Percentiles rank a stretch among this genome's conserved stretches.
These are phyloP conservation scores for Viola odorata DNA, from an alignment of 345 rosid species.

Conservation along the genomic window DNA sequence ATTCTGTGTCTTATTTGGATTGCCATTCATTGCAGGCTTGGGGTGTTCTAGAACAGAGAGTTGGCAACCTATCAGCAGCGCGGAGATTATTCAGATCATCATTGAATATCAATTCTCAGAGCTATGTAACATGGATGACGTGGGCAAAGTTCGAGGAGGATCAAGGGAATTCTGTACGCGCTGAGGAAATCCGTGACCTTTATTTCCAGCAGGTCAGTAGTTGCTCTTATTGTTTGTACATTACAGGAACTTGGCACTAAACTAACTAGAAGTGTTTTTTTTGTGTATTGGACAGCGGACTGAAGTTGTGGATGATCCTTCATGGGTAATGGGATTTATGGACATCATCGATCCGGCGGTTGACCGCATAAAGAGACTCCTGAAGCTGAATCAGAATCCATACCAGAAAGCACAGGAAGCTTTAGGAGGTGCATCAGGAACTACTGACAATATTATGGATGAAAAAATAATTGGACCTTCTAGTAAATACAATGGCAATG, in stretches of 20 bases:
- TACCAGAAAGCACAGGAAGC: constrained; percentile 27
- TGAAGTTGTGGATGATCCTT: constrained; percentile 88
- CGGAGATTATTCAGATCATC: constrained; percentile 88
- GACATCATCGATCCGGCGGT: constrained; percentile 88
- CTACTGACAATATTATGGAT: constrained; percentile 17
- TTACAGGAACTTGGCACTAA: background rate
- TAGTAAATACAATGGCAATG: constrained; percentile 26
- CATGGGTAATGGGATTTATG: constrained; percentile 82
- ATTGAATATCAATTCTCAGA: constrained; percentile 71
- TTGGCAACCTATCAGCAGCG: constrained; percentile 77
- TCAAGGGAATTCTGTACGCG: constrained; percentile 83
- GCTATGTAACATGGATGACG: constrained; percentile 96
- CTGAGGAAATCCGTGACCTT: constrained; percentile 89
- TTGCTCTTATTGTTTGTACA: background rate
- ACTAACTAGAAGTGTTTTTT: background rate
- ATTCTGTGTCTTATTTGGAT: background rate
- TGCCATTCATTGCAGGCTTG: constrained; percentile 52
- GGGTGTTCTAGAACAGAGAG: constrained; percentile 95
- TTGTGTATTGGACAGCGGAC: constrained; percentile 47
- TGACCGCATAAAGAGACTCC: constrained; percentile 75
- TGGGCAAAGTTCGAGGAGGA: constrained; percentile 96
- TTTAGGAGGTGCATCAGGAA: constrained; percentile 18
- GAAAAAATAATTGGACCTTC: constrained; percentile 15
- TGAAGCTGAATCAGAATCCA: constrained; percentile 58
- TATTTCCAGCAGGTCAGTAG: constrained; percentile 87